phyloP scores from a whole-genome alignment of 2,329 filamentous ascomycete species.

The Cordyceps pruinosa region DNA sequence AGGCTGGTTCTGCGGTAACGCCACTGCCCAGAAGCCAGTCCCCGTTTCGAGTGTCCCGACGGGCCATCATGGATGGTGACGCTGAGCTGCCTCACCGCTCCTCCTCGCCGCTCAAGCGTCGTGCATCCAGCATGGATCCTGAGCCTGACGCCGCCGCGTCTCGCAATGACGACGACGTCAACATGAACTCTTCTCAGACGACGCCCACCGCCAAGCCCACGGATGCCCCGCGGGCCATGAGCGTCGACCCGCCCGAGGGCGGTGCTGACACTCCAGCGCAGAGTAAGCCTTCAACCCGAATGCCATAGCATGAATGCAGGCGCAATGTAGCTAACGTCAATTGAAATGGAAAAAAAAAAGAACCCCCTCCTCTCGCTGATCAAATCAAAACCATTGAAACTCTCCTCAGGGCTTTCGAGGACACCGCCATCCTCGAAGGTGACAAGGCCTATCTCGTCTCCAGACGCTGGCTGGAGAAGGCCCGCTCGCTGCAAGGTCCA shows the following conservation, averaged over 20 bases:
- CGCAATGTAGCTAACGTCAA: background rate
- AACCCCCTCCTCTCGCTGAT: constrained; percentile 35
- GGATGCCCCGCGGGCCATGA: constrained; percentile 32
- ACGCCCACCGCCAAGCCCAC: constrained; percentile 15
- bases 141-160: constrained; percentile 34
- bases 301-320: background rate
- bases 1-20: constrained; percentile 33
- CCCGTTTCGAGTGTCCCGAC: constrained; percentile 43
- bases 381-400: constrained; percentile 69
- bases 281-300: constrained; percentile 20
- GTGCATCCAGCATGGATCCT: constrained; percentile 55
- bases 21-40: constrained; percentile 41
- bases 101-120: constrained; percentile 58
- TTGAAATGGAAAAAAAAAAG: constrained; percentile 15
- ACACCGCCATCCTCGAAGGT: constrained; percentile 56
- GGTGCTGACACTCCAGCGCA: constrained; percentile 17
- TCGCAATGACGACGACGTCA: constrained; percentile 39
- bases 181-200: constrained; percentile 33
- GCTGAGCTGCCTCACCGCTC: constrained; percentile 49
- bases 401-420: constrained; percentile 47
- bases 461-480: constrained; percentile 67
- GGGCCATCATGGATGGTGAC: constrained; percentile 53
- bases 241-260: constrained; percentile 29
- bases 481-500: constrained; percentile 59
- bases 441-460: constrained; percentile 74